Evolutionary conservation across 148 eudicot genomes (phyloP), one percentile per base, ranked within the genome.

Genomic region (Vaccinium vitisidaea): DNA sequence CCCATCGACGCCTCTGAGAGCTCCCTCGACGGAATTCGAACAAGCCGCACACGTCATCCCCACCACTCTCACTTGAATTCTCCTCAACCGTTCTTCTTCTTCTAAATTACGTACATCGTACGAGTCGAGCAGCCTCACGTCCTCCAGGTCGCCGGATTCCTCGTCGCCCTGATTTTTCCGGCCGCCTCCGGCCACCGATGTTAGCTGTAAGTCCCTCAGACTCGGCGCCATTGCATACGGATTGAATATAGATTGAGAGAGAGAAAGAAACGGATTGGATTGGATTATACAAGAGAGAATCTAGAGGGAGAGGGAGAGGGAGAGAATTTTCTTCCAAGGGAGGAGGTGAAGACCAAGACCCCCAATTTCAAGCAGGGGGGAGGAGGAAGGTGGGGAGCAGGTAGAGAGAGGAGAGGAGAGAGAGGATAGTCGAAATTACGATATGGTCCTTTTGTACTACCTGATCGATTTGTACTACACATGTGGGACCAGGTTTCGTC

Each of bases 31-130:
- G 21, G 98, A 94, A 84, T 87, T 94, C 6, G 99, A 97, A 48
- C 99, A 97, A 43, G 98, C 99, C 0, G 99, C 87, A 83, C 99
- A 97, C 1, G 98, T 97, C 99, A 97, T 95, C 77, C 99, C 99
- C 2, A 89, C 92, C 27, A 97, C 92, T 2, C 89, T 76, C 14
- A 95, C 90, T 91, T 94, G 95, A 89, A 97, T 90, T 76, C 87
- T 90, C 83, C 84, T 89, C 81, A 76, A 50, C 49, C 83, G 77
- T 30, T 78, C 82, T 9, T 53, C 82, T 1, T 27, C 70, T 25
- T 8, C 53, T 25, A 75, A n/a, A 82, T 75, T 53, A 21, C 70
- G 86, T 1, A 83, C 86, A 3, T 88, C 92, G 55, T 88, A 90
- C 15, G 86, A 85, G 55, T 93, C 93, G n/a, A 95, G 89, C 5